These are phyloP conservation scores for Pythium rishiriense DNA, from an alignment of 352 stramenopile species.

Conservation along the genomic window DNA sequence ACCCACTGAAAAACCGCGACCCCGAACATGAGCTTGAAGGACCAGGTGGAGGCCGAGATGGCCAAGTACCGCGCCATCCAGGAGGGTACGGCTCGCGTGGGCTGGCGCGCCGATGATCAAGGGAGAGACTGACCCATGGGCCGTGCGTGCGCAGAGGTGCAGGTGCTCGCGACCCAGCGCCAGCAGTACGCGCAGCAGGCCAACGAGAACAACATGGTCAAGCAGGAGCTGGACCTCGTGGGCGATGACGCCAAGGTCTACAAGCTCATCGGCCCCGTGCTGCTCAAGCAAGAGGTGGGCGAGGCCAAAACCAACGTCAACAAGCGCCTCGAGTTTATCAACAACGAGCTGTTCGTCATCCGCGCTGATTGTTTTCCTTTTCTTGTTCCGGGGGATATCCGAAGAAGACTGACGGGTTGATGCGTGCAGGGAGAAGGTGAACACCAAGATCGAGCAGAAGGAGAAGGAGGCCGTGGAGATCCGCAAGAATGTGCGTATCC, in stretches of 20 bases:
- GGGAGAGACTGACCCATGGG: background rate
- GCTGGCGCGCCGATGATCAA: background rate
- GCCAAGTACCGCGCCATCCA: conserved; percentile 90
- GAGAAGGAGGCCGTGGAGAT: conserved; percentile 91
- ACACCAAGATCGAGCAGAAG: conserved; percentile 85
- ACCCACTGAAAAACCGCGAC: conserved; percentile 15
- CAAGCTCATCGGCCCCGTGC: conserved; percentile 94
- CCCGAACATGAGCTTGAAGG: conserved; percentile 52
- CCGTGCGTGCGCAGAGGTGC: conserved; percentile 48
- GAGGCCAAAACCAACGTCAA: conserved; percentile 94
- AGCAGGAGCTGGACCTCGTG: conserved; percentile 90
- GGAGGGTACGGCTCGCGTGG: conserved; percentile 75
- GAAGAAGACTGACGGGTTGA: background rate
- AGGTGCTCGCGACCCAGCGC: conserved; percentile 82
- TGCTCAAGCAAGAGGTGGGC: conserved; percentile 94
- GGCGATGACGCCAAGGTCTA: conserved; percentile 90
- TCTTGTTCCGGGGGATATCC: too few relatives aligned
- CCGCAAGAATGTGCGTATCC: conserved; percentile 66
- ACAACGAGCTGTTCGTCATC: conserved; percentile 83
- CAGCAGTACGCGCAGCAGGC: conserved; percentile 91
- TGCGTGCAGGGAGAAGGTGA: conserved; percentile 73
- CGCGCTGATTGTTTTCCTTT: background rate
- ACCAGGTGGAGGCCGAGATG: conserved; percentile 89
- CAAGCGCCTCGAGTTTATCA: conserved; percentile 97
- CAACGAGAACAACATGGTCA: conserved; percentile 97